Conservation (phyloP, 1,284 basidiomycete genomes). For the Amylostereum areolatum region DNA sequence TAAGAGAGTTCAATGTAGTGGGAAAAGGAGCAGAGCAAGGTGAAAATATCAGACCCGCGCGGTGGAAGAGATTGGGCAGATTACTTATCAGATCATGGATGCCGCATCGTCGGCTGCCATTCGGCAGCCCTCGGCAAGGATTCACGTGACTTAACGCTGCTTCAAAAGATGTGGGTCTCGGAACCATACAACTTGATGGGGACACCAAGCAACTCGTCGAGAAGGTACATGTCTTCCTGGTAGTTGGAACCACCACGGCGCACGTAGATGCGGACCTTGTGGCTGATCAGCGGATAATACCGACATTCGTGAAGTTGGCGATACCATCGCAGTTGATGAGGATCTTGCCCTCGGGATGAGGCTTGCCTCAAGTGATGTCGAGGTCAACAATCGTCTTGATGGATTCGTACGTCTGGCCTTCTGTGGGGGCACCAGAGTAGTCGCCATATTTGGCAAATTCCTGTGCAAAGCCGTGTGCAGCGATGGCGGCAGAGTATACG, state of each 20-base stretch:
- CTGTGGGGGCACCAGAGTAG: conserved; percentile 97
- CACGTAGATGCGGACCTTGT: conserved; percentile 91
- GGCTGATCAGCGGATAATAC: conserved; percentile 84
- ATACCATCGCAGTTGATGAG: conserved; percentile 99
- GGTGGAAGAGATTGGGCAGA: no score
- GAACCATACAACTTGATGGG: conserved; percentile 97
- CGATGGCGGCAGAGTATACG: conserved; percentile 94
- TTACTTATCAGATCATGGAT: no score
- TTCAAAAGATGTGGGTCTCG: conserved; percentile 97
- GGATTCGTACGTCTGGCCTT: conserved; percentile 99
- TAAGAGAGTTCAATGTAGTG: no score
- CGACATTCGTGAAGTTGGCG: conserved; percentile 99
- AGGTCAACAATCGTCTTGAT: conserved; percentile 99
- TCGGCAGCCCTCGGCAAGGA: no score
- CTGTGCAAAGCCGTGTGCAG: conserved; percentile 93
- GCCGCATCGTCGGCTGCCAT: no score
- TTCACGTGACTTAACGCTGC: no score
- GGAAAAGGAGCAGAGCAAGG: no score
- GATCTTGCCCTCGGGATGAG: conserved; percentile 87
- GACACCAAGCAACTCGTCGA: conserved; percentile 96
- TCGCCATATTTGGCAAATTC: conserved; percentile 99
- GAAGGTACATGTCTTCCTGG: conserved; percentile 98
- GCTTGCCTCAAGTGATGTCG: conserved; percentile 87
- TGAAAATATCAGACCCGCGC: no score
- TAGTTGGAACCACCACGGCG: conserved; percentile 99